Conservation (phyloP, 768 basidiomycete genomes). For the Russula abietina region DNA sequence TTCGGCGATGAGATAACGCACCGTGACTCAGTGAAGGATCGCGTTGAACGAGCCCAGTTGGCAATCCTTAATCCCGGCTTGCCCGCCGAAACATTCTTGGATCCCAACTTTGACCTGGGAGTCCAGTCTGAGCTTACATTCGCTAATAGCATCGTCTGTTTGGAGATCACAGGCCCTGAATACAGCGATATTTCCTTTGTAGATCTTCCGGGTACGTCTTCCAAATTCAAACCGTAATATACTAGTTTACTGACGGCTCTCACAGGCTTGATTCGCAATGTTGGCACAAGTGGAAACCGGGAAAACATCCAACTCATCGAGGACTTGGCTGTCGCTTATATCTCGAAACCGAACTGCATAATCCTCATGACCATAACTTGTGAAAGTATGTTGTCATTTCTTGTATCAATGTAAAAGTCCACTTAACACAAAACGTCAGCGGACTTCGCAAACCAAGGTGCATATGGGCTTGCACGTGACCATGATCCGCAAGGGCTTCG, state of each 20-base stretch:
- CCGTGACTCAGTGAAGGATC: background rate
- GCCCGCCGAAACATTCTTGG: background rate
- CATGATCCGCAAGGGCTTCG: slow-evolving; percentile 26
- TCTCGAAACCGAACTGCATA: slow-evolving; percentile 25
- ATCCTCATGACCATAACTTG: slow-evolving; percentile 30
- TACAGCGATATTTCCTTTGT: slow-evolving; percentile 31
- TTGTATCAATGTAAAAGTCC: background rate
- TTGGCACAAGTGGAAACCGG: slow-evolving; percentile 24
- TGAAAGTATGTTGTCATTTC: slow-evolving; percentile 25
- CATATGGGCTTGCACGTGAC: slow-evolving; percentile 26
- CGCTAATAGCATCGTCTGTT: slow-evolving; percentile 27
- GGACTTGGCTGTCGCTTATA: slow-evolving; percentile 24
- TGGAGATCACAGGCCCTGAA: slow-evolving; percentile 28
- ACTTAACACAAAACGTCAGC: slow-evolving; percentile 21
- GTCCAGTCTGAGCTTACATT: slow-evolving; percentile 17
- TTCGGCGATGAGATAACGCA: slow-evolving; percentile 12
- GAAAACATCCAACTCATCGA: slow-evolving; percentile 25
- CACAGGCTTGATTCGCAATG: slow-evolving; percentile 27
- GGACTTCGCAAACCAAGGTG: slow-evolving; percentile 33
- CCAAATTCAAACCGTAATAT: background rate
- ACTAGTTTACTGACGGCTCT: background rate
- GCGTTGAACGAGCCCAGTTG: slow-evolving; percentile 11
- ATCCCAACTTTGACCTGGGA: background rate
- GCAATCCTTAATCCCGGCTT: slow-evolving; percentile 18
- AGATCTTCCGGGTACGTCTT: slow-evolving; percentile 29